Percentiles rank a stretch among this genome's conserved stretches.
These are phyloP conservation scores for Inonotus hispidus DNA, from an alignment of 1,284 basidiomycete genomes.

Conservation along the genomic window DNA sequence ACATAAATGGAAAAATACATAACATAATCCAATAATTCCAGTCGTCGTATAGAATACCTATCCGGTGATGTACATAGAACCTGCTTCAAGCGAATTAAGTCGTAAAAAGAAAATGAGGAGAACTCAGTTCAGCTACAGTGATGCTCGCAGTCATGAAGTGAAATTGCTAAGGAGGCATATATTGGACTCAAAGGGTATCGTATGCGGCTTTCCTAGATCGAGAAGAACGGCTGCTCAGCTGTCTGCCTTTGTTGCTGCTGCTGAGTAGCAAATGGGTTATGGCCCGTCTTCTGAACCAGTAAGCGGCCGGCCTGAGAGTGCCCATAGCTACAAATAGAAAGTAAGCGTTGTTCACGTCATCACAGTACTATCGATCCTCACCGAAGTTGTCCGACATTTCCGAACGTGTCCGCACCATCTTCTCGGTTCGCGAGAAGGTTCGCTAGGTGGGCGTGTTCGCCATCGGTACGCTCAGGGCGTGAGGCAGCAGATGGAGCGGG, in stretches of 20 bases:
- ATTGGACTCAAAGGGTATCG: neutral
- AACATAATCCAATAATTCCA: constrained; percentile 3
- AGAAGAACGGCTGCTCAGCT: constrained; percentile 86
- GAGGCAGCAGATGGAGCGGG: constrained; percentile 24
- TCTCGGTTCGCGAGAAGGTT: constrained; percentile 78
- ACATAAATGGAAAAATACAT: neutral
- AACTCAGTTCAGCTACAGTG: neutral
- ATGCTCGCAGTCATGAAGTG: neutral
- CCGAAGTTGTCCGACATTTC: constrained; percentile 78
- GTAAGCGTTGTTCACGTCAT: neutral
- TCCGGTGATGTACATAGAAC: constrained; percentile 3
- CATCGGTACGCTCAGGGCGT: constrained; percentile 39
- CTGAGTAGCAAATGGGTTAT: constrained; percentile 72
- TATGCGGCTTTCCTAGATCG: constrained; percentile 40
- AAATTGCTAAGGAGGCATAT: neutral
- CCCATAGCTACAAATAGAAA: constrained; percentile 51
- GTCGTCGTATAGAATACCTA: neutral
- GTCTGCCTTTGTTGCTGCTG: constrained; percentile 47
- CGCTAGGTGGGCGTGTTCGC: constrained; percentile 76
- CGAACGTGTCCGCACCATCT: constrained; percentile 91
- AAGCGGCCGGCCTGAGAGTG: constrained; percentile 57
- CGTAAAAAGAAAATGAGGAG: constrained; percentile 1
- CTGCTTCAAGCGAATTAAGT: constrained; percentile 1
- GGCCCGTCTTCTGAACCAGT: constrained; percentile 56
- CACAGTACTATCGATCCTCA: constrained; percentile 29